phyloP scores from a whole-genome alignment of 805 yeast species.

The Yamadazyma sp. region DNA sequence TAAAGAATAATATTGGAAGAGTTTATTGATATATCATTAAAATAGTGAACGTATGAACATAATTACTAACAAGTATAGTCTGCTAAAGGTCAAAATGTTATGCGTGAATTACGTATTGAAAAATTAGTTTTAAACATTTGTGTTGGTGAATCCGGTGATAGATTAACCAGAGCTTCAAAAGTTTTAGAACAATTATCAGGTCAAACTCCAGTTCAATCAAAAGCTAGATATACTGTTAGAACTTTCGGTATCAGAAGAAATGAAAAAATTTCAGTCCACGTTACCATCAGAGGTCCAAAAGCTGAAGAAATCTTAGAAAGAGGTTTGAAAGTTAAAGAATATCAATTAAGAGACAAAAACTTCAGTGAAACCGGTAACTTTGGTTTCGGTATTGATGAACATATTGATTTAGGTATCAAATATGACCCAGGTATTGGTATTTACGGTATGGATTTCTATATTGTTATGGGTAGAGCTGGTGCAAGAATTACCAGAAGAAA shows the following conservation, averaged over 20 bases:
- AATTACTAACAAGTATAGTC: constrained; percentile 14
- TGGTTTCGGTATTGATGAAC: constrained; percentile 99
- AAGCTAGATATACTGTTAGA: constrained; percentile 99
- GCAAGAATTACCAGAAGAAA: constrained; percentile 98
- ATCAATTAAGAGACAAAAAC: constrained; percentile 91
- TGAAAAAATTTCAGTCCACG: constrained; percentile 99
- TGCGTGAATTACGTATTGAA: constrained; percentile 99
- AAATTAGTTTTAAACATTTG: constrained; percentile 99
- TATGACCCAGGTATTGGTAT: constrained; percentile 99
- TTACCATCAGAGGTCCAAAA: constrained; percentile 99
- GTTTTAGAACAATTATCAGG: constrained; percentile 99
- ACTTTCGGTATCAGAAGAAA: constrained; percentile 99
- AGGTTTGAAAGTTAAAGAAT: constrained; percentile 99
- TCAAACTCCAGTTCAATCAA: constrained; percentile 99
- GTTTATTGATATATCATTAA: not conserved
- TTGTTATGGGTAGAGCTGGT: constrained; percentile 99
- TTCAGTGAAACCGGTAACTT: constrained; percentile 99
- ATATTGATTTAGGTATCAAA: constrained; percentile 99
- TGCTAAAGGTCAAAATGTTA: constrained; percentile 70
- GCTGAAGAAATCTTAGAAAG: constrained; percentile 94
- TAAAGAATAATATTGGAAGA: not conserved
- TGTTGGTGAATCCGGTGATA: constrained; percentile 99
- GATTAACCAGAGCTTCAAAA: constrained; percentile 99
- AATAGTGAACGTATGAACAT: not conserved
- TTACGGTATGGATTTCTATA: constrained; percentile 99